Evolutionary conservation across 1,284 basidiomycete species (phyloP).

Genomic region (Bondarzewia mesenterica): DNA sequence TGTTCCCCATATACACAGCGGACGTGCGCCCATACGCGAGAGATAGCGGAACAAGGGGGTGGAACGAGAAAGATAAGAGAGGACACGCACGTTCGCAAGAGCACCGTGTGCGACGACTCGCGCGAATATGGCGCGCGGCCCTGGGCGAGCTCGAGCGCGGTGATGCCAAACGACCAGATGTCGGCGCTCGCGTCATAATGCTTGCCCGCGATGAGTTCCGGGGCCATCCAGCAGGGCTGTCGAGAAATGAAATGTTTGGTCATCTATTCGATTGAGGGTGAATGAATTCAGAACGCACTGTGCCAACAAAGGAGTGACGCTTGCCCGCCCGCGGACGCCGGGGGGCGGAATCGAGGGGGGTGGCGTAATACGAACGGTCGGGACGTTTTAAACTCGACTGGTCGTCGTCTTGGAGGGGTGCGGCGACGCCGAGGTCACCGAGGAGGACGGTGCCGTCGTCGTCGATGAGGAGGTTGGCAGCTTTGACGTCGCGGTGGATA

Average conservation of each 20-base stretch:
- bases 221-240: conserved; percentile 91
- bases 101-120: conserved; percentile 65
- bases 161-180: conserved; percentile 91
- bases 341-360: conserved; percentile 16
- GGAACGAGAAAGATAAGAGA: conserved; percentile 2
- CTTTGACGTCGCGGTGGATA: conserved; percentile 86
- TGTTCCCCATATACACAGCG: not conserved
- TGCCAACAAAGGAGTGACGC: conserved; percentile 85
- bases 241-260: not conserved
- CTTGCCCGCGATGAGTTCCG: conserved; percentile 78
- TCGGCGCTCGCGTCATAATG: conserved; percentile 83
- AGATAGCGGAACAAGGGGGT: not conserved
- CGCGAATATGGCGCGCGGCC: conserved; percentile 78
- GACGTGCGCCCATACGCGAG: not conserved
- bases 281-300: conserved; percentile 38
- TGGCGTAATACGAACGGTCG: conserved; percentile 13
- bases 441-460: conserved; percentile 85
- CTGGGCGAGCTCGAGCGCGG: conserved; percentile 77
- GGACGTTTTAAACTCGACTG: conserved; percentile 13
- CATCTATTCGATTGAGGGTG: not conserved
- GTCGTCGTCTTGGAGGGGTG: conserved; percentile 64
- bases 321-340: conserved; percentile 46
- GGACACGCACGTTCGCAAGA: conserved; percentile 59
- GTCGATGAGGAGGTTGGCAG: conserved; percentile 82
- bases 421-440: conserved; percentile 84